Evolutionary conservation across 257 asterid species (phyloP).

Genomic region (Przewalskia tangutica): DNA sequence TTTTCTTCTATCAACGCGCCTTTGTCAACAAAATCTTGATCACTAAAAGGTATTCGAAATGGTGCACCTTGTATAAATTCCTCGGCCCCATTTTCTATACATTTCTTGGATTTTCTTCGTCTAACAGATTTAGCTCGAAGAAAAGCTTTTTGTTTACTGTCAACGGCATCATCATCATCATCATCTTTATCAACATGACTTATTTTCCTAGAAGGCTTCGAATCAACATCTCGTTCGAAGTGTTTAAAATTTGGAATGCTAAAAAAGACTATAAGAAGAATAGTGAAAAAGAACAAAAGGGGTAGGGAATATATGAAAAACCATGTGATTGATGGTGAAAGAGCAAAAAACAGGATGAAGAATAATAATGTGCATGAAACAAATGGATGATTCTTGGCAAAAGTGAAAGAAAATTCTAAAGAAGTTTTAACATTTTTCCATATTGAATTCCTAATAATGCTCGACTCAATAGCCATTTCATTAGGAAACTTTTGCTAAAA

Average conservation of each 20-base stretch:
- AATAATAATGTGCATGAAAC: conserved; percentile 24
- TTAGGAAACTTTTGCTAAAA: too few relatives aligned
- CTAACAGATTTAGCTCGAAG: conserved; percentile 61
- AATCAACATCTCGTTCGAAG: conserved; percentile 2
- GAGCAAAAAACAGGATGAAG: conserved; percentile 30
- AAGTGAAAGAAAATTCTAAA: conserved; percentile 14
- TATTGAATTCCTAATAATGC: conserved; percentile 31
- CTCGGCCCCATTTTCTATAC: conserved; percentile 9
- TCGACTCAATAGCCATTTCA: conserved; percentile 3
- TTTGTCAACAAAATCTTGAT: conserved; percentile 32
- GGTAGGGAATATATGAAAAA: conserved; percentile 36
- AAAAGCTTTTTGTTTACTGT: conserved; percentile 13
- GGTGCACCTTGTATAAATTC: conserved; percentile 28
- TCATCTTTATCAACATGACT: neutral
- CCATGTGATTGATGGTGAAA: conserved; percentile 50
- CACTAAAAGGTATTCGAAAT: conserved; percentile 14
- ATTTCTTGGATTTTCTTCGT: conserved; percentile 40
- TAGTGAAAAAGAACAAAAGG: conserved; percentile 15
- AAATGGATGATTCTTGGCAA: conserved; percentile 29
- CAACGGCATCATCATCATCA: neutral
- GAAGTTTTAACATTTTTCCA: conserved; percentile 25
- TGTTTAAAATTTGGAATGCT: conserved; percentile 9
- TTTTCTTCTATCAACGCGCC: conserved; percentile 27
- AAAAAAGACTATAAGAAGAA: conserved; percentile 13
- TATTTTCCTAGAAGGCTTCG: neutral